Base-by-base conservation (phyloP, 1,284 basidiomycete genomes). In the Fereydounia khargensis region DNA sequence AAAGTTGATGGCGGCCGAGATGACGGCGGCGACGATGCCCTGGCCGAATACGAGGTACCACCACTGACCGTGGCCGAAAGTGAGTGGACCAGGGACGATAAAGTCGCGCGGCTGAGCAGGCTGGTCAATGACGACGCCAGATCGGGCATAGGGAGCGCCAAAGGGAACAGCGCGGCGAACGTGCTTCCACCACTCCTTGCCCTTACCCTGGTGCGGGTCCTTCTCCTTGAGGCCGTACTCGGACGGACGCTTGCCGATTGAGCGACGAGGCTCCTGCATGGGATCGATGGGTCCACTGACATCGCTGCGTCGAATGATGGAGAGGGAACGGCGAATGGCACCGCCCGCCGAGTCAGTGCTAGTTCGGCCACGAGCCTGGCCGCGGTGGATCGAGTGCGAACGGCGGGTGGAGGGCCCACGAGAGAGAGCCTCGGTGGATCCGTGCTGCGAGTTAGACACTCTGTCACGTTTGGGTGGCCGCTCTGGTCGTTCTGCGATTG, bases 1-100 rank as follows among this genome's bases (percentile, higher is more conserved):
- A 42, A 73, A 73, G 40, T 73, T 73, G 62, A 71, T 68, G 2
- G 62, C 57, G 9, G 62, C 70, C 11, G 54, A 58, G 35, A 65
- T 65, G 35, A 58, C 10, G 14, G 51, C 51, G 3, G 63, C 63
- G 16, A 60, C 32, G 16, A 62, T 10, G 30, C 35, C 30, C 33
- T 65, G 63, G 1, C 35, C 57, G 11, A 45, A 36, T 1, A 58
- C 35, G n/a, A 65, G 16, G 28, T 65, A 65, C 44, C 41, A 53
- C 49, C 48, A 64, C 31, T 65, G 61, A 11, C 47, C 46, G 23
- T 47, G 35, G 2, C 52, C 52, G 19, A 60, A 52, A 1, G 56
- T 49, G 3, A 64, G 35, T 2, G 61, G 61, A 6, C 57, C 57
- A 1, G 61, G 53, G 0, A 57, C 20, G 21, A 47, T 41, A 51